Evolutionary conservation across 495 filamentous ascomycete species (phyloP).

Genomic region (Alectoria sarmentosa): DNA sequence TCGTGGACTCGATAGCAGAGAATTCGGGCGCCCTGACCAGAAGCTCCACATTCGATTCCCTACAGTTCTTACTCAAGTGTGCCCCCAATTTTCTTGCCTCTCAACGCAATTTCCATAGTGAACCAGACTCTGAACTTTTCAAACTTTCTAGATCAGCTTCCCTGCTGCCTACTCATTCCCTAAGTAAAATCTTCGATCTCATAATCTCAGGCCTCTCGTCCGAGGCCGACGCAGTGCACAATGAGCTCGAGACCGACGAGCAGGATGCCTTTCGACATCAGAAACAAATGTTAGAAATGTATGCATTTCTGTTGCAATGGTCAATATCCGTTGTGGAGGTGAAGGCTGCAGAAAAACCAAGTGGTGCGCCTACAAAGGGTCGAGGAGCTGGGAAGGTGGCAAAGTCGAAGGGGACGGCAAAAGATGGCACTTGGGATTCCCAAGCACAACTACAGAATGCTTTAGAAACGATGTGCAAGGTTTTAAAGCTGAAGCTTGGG

Average conservation of each 20-base stretch:
- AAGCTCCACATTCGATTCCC: constrained; percentile 74
- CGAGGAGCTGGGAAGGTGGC: constrained; percentile 70
- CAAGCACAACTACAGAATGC: constrained; percentile 78
- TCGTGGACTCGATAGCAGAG: constrained; percentile 87
- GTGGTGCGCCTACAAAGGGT: constrained; percentile 53
- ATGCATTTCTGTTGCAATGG: constrained; percentile 93
- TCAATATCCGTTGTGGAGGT: constrained; percentile 85
- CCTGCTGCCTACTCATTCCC: constrained; percentile 65
- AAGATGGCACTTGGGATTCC: constrained; percentile 83
- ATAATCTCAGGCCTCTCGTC: constrained; percentile 89
- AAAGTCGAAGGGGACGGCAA: constrained; percentile 58
- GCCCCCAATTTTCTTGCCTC: constrained; percentile 53
- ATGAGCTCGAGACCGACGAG: constrained; percentile 85
- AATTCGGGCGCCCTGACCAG: constrained; percentile 80
- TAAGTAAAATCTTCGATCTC: constrained; percentile 91
- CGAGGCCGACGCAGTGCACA: constrained; percentile 77
- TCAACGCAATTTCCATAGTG: constrained; percentile 35
- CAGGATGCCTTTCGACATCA: constrained; percentile 79
- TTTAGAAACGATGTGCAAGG: constrained; percentile 90
- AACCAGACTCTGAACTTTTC: constrained; percentile 60
- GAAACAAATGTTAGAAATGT: constrained; percentile 87
- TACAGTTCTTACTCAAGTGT: constrained; percentile 96
- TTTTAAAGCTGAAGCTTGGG: constrained; percentile 83
- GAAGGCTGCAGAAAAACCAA: constrained; percentile 81
- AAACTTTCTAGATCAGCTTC: constrained; percentile 69